Percentiles rank a stretch among this genome's conserved stretches.
These are phyloP conservation scores for Domatiomyces catenatus DNA, from an alignment of 2,329 filamentous ascomycete species.

Conservation along the genomic window DNA sequence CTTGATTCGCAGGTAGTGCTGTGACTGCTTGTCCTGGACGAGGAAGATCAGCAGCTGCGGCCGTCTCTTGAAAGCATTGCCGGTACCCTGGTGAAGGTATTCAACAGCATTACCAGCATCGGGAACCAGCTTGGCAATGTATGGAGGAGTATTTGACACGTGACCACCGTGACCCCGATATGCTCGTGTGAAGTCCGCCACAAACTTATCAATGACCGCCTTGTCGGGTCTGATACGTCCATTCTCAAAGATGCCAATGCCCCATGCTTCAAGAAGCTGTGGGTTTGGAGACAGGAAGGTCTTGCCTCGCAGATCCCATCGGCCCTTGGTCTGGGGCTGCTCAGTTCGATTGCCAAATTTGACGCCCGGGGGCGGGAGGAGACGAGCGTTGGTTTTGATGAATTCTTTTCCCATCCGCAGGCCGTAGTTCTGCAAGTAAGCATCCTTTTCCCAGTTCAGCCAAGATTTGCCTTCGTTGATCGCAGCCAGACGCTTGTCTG, in stretches of 20 bases:
- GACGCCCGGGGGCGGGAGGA: conserved; percentile 58
- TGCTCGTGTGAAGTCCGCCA: conserved; percentile 44
- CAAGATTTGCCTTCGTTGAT: conserved; percentile 54
- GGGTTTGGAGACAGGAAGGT: conserved; percentile 56
- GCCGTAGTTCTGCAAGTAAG: conserved; percentile 56
- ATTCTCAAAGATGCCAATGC: conserved; percentile 50
- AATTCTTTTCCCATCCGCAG: conserved; percentile 52
- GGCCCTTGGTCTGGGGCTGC: conserved; percentile 52
- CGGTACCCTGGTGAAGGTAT: conserved; percentile 40
- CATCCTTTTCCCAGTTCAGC: conserved; percentile 54
- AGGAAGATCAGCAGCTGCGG: conserved; percentile 73
- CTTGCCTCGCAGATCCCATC: conserved; percentile 77
- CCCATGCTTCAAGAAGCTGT: conserved; percentile 55
- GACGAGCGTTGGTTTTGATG: conserved; percentile 50
- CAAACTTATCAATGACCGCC: conserved; percentile 36
- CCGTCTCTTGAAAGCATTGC: conserved; percentile 36
- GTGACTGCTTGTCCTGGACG: conserved; percentile 53
- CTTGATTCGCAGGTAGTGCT: conserved; percentile 73
- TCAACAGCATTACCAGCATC: conserved; percentile 41
- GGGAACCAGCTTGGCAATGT: conserved; percentile 27
- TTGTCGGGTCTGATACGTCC: conserved; percentile 33
- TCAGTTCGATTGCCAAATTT: conserved; percentile 41
- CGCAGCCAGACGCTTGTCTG: conserved; percentile 48
- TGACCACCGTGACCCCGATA: conserved; percentile 48
- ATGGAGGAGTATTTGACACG: conserved; percentile 33